phyloP scores from a whole-genome alignment of 1,284 basidiomycete genomes.

The Microbotryomycetes sp. region DNA sequence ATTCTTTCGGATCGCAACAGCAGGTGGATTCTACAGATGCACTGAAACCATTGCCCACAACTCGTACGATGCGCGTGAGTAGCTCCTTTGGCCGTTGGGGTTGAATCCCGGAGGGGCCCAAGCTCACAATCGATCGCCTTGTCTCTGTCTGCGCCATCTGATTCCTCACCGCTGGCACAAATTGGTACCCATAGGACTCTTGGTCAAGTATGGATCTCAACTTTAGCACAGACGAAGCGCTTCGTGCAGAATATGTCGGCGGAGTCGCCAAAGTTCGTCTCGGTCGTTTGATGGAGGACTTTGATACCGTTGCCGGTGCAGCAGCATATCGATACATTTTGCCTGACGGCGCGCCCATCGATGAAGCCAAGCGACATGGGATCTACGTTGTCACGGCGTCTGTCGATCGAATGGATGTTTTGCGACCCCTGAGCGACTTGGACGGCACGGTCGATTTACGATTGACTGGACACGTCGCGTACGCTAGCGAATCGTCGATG shows the following conservation, averaged over 20 bases:
- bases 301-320: conserved; percentile 42
- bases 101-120: no score
- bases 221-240: conserved; percentile 37
- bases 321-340: conserved; percentile 42
- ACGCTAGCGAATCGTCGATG: conserved; percentile 39
- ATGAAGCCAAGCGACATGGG: conserved; percentile 34
- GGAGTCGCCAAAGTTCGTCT: conserved; percentile 40
- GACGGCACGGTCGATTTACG: conserved; percentile 33
- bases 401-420: conserved; percentile 40
- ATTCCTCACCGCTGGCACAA: no score
- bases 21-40: not conserved
- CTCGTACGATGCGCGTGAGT: conserved; percentile 7
- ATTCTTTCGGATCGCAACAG: no score
- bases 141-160: no score
- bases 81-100: not conserved
- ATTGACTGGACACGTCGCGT: conserved; percentile 35
- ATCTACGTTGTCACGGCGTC: conserved; percentile 45
- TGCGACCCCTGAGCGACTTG: conserved; percentile 36
- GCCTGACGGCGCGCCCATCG: conserved; percentile 35
- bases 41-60: not conserved
- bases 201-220: conserved; percentile 41
- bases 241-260: conserved; percentile 43
- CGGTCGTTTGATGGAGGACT: conserved; percentile 42
- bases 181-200: conserved; percentile 31
- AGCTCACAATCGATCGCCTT: no score